phyloP scores from a whole-genome alignment of 2,329 filamentous ascomycete species.

The Massarina eburnea region DNA sequence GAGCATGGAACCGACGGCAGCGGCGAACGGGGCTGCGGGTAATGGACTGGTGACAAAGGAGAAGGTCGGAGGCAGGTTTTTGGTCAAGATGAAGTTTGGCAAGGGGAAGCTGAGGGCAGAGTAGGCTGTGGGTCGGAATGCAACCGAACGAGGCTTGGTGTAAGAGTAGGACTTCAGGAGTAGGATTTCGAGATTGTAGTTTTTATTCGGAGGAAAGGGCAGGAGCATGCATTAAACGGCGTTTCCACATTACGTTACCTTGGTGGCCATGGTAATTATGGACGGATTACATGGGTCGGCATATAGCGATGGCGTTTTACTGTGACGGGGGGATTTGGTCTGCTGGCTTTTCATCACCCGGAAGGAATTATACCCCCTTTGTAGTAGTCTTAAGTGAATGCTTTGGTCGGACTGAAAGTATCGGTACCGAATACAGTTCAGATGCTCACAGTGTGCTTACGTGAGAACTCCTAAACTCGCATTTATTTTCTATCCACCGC shows the following conservation, averaged over 20 bases:
- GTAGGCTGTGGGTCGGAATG: not conserved
- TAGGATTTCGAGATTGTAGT: not conserved
- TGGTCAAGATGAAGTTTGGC: constrained; percentile 24
- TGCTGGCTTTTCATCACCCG: not conserved
- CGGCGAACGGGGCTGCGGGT: constrained; percentile 13
- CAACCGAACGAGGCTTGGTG: no score
- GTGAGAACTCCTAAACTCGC: no score
- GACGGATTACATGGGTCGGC: not conserved
- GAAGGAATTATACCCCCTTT: not conserved
- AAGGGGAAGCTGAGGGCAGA: constrained; percentile 10
- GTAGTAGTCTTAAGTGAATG: not conserved
- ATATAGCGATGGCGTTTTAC: not conserved
- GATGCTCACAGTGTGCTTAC: no score
- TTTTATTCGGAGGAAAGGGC: not conserved
- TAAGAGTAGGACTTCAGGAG: not conserved
- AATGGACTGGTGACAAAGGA: not conserved
- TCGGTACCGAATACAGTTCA: no score
- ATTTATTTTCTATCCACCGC: no score
- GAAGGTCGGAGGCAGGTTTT: constrained; percentile 6
- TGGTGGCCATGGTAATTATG: not conserved
- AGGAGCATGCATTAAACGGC: not conserved
- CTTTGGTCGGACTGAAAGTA: no score
- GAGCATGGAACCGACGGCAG: constrained; percentile 23
- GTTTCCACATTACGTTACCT: not conserved
- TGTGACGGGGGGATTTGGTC: no score